Base-by-base conservation (phyloP, 148 eudicot species). In the Rheum nobile region DNA sequence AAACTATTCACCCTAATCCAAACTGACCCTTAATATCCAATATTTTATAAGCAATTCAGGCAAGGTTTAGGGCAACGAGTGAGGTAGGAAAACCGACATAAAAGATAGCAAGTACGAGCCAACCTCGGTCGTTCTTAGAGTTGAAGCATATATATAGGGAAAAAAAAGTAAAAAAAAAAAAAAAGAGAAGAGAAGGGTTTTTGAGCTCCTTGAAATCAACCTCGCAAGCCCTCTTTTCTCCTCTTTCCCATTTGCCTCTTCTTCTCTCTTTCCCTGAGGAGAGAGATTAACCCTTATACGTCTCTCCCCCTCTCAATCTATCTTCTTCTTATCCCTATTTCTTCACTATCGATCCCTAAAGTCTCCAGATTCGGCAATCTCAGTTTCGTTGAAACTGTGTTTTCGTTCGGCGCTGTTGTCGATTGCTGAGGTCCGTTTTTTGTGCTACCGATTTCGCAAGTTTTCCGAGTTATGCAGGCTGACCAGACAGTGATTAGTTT, bases 401-500 rank as follows among this genome's bases (percentile, higher is more conserved):
- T 46, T 46, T 46, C 22, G 3, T 28, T 26, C 26, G 55, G 55
- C 55, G 24, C 26, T n/a, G 26, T 50, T 50, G 26, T 28, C 28
- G 32, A 59, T 59, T 26, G 1, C 67, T 28, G 17, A 26, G 32
- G 16, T 14, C 34, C 13, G 67, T 26, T 13, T 28, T 6, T 12
- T 26, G 12, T 9, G 6, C 4, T 59, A 50, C n/a, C 8, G 41
- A 34, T 57, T 65, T 34, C 70, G 21, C 32, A 65, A 65, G 73
- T 7, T 70, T n/a, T 32, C 71, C 72, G 80, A 90, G 88, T 82
- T 87, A 93, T 91, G 97, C 96, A 88, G 89, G 85, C 88, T 81
- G 98, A 94, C 82, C 91, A 87, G 80, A 90, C 98, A 55, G 90
- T 87, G 63, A 84, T 94, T 81, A 94, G 96, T 83, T 88, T 94